Evolutionary conservation across 1,139 yeast species (phyloP).

Genomic region (Yamadazyma membranifaciens): DNA sequence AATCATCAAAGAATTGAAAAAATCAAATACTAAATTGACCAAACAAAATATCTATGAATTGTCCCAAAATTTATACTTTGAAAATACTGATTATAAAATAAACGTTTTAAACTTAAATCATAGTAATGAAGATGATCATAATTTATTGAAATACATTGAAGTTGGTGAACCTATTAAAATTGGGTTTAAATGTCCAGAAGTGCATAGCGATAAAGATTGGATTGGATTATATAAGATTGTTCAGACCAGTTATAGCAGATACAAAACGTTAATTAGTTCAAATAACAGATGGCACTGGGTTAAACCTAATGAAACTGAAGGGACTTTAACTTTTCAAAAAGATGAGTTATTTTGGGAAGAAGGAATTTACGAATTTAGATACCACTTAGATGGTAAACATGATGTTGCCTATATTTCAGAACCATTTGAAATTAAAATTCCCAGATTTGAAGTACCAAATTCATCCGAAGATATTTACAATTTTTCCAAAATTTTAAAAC

Average conservation of each 20-base stretch:
- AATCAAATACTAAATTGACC: slow-evolving; percentile 30
- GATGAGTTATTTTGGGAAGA: slow-evolving; percentile 61
- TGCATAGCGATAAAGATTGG: slow-evolving; percentile 60
- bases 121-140: slow-evolving; percentile 15
- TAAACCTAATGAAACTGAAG: slow-evolving; percentile 28
- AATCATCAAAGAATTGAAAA: slow-evolving; percentile 39
- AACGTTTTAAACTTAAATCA: slow-evolving; percentile 22
- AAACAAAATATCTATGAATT: slow-evolving; percentile 41
- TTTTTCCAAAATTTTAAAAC: slow-evolving; percentile 33
- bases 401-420: slow-evolving; percentile 65
- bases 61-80: slow-evolving; percentile 41
- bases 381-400: slow-evolving; percentile 69
- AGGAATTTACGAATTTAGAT: slow-evolving; percentile 76
- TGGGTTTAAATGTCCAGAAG: slow-evolving; percentile 55
- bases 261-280: slow-evolving; percentile 61
- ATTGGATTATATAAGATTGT: slow-evolving; percentile 70
- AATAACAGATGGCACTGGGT: slow-evolving; percentile 70
- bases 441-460: slow-evolving; percentile 38
- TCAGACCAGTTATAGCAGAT: slow-evolving; percentile 59
- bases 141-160: slow-evolving; percentile 23
- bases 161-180: slow-evolving; percentile 58
- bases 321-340: slow-evolving; percentile 52
- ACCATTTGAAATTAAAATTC: slow-evolving; percentile 65
- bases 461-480: slow-evolving; percentile 19
- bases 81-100: slow-evolving; percentile 35